Conservation (phyloP, 1,284 basidiomycete genomes). For the Apiotrichum laibachii region DNA sequence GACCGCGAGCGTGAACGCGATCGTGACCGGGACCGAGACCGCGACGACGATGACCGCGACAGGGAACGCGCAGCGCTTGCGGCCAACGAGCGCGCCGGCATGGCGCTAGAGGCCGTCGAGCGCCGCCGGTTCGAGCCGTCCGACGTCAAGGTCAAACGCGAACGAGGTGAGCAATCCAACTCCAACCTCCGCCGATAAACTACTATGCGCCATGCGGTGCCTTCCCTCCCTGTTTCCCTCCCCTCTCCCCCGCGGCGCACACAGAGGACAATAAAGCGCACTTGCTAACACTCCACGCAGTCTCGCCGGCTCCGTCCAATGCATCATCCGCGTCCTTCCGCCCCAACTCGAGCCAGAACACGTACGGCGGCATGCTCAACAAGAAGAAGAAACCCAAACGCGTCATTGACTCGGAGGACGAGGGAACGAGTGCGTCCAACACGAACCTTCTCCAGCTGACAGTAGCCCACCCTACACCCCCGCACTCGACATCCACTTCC, state of each 20-base stretch:
- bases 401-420: constrained; percentile 65
- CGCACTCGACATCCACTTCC: constrained; percentile 30
- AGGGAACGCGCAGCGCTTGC: constrained; percentile 56
- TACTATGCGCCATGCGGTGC: too few species aligned
- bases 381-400: constrained; percentile 85
- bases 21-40: constrained; percentile 22
- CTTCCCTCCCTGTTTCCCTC: too few species aligned
- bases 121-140: constrained; percentile 14
- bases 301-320: constrained; percentile 44
- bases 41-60: constrained; percentile 58
- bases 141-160: constrained; percentile 42
- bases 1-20: background rate
- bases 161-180: constrained; percentile 29
- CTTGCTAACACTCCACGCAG: constrained; percentile 20
- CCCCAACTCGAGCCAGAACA: constrained; percentile 24
- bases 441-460: background rate
- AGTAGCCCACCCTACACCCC: constrained; percentile 52
- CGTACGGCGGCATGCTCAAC: constrained; percentile 53
- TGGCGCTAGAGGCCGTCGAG: constrained; percentile 37
- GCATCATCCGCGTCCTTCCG: constrained; percentile 36
- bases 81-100: constrained; percentile 31
- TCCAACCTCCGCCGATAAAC: too few species aligned
- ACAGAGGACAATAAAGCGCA: background rate
- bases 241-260: too few species aligned
- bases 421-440: constrained; percentile 59